Base-by-base conservation (phyloP, 2,329 filamentous ascomycete species). In the Sporothrix curviconia region DNA sequence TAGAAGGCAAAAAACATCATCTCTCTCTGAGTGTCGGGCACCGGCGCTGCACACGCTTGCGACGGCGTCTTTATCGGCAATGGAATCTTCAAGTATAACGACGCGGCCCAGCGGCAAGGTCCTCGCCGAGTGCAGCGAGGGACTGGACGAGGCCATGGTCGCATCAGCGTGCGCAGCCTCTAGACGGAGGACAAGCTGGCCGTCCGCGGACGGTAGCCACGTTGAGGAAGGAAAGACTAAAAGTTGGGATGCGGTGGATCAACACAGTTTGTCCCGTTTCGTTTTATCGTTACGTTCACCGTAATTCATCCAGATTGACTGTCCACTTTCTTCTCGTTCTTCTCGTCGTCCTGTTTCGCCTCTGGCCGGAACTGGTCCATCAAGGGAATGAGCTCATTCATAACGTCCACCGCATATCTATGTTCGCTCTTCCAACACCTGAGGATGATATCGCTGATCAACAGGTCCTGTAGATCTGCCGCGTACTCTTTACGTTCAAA, bases 31-130 rank as follows among this genome's bases (percentile, higher is more conserved):
- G n/a, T n/a, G n/a, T n/a, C n/a, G n/a, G n/a, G n/a, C n/a, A n/a
- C n/a, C n/a, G n/a, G n/a, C n/a, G n/a, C n/a, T n/a, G n/a, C n/a
- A n/a, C n/a, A n/a, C 63, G 94, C 94, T 60, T 97, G 94, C 69
- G 94, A 99, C 68, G 94, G 94, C 59, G 94, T 99, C 37, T 99
- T 99, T 69, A 94, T 99, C 36, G 94, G 94, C 28, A 91, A 85
- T 58, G 94, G 94, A 28, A 97, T 97, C 73, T 99, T 99, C 83
- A 97, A 97, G 83, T 90, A 85, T 5, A 92, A 92, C 17, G 87
- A 97, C 72, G 89, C 94, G 22, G 84, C 87, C 44, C 90, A 92
- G 84, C 80, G 94, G 60, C 39, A 86, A 89, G 77, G 82, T 95
- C 22, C 75, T 99, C 56, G 92, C 92, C 5, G 87, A 95, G 75